Conservation (phyloP, 441 rosid genomes). For the Pelargonium fulgidum region DNA sequence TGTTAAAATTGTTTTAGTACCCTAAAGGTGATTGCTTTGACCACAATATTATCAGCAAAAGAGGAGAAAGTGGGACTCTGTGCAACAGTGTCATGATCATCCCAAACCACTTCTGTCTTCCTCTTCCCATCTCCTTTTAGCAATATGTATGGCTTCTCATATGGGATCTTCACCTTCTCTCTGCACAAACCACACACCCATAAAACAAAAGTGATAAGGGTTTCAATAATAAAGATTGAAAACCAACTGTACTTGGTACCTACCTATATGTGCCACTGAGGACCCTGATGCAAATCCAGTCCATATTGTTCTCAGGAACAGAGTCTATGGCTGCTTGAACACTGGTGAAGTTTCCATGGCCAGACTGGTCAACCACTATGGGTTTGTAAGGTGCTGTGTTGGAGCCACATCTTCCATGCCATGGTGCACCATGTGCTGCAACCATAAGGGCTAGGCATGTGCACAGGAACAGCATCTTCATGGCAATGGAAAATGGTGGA, state of each 20-base stretch:
- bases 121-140: conserved; percentile 50
- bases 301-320: background rate
- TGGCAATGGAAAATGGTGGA: background rate
- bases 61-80: conserved; percentile 58
- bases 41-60: conserved; percentile 51
- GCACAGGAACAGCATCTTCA: background rate
- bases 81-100: conserved; percentile 34
- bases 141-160: conserved; percentile 52
- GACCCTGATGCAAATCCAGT: conserved; percentile 32
- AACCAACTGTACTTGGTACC: background rate
- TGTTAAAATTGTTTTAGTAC: conserved; percentile 26
- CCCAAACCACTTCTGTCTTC: conserved; percentile 54
- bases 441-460: background rate
- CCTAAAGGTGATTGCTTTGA: conserved; percentile 47
- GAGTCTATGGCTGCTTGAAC: conserved; percentile 1
- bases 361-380: conserved; percentile 1
- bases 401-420: background rate
- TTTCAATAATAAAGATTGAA: background rate
- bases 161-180: conserved; percentile 67
- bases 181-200: conserved; percentile 23
- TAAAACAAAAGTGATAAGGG: background rate
- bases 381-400: background rate
- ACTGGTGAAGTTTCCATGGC: background rate
- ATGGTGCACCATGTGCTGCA: background rate
- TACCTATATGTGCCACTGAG: conserved; percentile 57